Evolutionary conservation across 2,329 filamentous ascomycete genomes (phyloP), one percentile per base, ranked within the genome.

Genomic region (Ophiosphaerella herpotricha): DNA sequence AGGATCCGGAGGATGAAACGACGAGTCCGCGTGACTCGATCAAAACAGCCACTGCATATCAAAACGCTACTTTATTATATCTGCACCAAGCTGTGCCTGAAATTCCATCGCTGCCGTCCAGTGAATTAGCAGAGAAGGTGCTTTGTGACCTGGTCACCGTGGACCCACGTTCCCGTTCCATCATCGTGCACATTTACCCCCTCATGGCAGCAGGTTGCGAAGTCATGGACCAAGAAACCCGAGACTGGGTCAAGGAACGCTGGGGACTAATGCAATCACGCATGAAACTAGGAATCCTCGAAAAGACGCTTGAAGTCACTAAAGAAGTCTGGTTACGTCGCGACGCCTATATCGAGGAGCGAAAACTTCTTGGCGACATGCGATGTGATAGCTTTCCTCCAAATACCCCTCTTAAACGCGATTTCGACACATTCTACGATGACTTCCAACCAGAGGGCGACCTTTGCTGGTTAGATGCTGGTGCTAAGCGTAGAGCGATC

Each of bases 111-210:
- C 75, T 81, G 36, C 75, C 80, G 2, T 79, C 83, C 0, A 76
- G 79, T 7, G 78, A 81, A 23, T 74, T 89, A 7, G 85, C 86
- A 0, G 83, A 85, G 61, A 81, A 82, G 39, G 82, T 85, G 1
- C 71, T 89, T 43, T 77, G 81, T 18, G 79, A 83, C 43, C 73
- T 90, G 2, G 85, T 85, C 3, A 86, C 82, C 0, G 84, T 89
- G 0, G 84, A 86, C 1, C 71, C 83, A 2, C 80, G 77, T 9
- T 87, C 84, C 32, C 80, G 85, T 7, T 80, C 85, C 0, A 81
- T 85, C 14, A 86, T 89, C 39, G 81, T 89, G 2, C 86, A 89
- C 34, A 87, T 89, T 50, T 89, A 85, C 57, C 87, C 87, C 1
- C 78, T 90, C 1, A 77, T 88, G 55, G 84, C 82, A 1, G 87